Base-by-base conservation (phyloP, 2,329 filamentous ascomycete genomes). In the Coleophoma eucalyptorum region DNA sequence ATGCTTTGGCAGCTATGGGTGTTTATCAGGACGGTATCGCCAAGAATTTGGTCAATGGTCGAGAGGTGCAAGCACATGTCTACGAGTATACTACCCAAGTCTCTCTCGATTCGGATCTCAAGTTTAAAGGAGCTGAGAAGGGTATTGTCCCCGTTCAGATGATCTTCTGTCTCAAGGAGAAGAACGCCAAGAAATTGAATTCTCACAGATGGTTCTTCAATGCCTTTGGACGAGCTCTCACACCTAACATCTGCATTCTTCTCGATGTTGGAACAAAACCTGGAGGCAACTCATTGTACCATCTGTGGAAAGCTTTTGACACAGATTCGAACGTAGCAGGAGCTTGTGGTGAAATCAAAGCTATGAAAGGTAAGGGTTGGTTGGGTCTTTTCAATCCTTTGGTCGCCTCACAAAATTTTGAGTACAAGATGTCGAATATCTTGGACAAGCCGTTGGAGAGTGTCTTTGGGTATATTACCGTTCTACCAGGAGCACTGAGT, bases 341-440 rank as follows among this genome's bases (percentile, higher is more conserved):
- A 45, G 94, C 94, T 21, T 97, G 94, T 57, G 94, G 94, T 58
- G 94, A 99, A 69, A 99, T 99, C 70, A 96, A 93, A 67, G 94
- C 94, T 0, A 96, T 96, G 72, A 96, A 97, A 68, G 94, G 94
- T 7, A 90, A 86, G 58, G 84, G 81, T 20, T 92, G 90, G 65
- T 75, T 84, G 5, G 90, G 93, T 55, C 78, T 99, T 15, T 75
- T 99, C 43, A 99, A 99, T 63, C 94, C 94, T 0, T 77, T 99
- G 5, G 93, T 99, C 15, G 94, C 94, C 0, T 96, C 91, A 43
- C 94, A 99, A 64, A 99, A 99, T 67, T 99, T 99, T 60, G 94
- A 99, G 74, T 99, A 99, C 77, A 99, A 99, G 71, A 97, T 99
- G 90, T 96, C 91, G 38, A 99, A 99, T 63, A 99, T 99, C 62